Evolutionary conservation across 306 rosid genomes (phyloP), one percentile per base, ranked within the genome.

Genomic region (Pterocarpus macrocarpus): DNA sequence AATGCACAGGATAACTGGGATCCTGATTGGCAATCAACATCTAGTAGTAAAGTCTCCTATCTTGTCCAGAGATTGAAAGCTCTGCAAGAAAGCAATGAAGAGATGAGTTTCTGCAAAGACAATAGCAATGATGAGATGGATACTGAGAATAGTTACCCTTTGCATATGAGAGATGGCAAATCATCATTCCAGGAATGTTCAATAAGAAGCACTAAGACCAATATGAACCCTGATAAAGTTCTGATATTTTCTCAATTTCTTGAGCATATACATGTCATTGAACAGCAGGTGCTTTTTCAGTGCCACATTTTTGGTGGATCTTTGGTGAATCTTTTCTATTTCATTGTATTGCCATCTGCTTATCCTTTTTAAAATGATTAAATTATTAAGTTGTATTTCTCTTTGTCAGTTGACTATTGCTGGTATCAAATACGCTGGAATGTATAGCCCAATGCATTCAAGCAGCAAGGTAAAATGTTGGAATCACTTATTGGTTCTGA

Each of bases 11-110:
- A 95, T 87, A 73, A 88, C 80, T 95, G 99, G 99, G 93, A 95
- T 90, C 97, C 99, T 64, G 99, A 95, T 89, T 95, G 99, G 99
- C 96, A 95, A 74, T 93, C 98, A 68, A 95, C 99, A 22, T 91
- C 98, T 56, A 95, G 99, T 90, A 95, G 94, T 86, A 95, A 95
- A 85, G 98, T 93, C 45, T 56, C 93, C 47, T 95, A 93, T 86
- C 89, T 95, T 5, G 65, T 91, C 55, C 86, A 82, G 86, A 90
- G 87, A 79, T 82, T 95, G 88, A 91, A 89, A 81, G 89, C 92
- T 79, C 82, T 93, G 86, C 91, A 78, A 73, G 95, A 87, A 85
- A 85, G 79, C 69, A 89, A 86, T 80, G 80, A 77, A 44, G 84
- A 80, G 75, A 68, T 62, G 83, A 58, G 71, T 75, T 71, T 47